Percentiles rank a stretch among this genome's conserved stretches.
Evolutionary conservation across 805 yeast species (phyloP).

Genomic region (Blastobotrys attinorum): DNA sequence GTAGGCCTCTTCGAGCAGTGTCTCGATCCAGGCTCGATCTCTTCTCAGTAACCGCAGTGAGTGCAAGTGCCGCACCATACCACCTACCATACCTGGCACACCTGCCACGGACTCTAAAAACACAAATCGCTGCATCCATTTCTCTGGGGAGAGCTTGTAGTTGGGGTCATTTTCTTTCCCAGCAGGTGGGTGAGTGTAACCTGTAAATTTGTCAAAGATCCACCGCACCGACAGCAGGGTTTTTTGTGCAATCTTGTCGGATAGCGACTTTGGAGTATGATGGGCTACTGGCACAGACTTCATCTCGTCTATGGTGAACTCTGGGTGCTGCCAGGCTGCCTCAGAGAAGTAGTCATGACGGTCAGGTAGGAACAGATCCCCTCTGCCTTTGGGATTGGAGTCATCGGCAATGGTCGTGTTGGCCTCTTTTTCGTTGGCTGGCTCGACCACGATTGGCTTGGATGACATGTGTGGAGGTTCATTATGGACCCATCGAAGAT

Average conservation of each 20-base stretch:
- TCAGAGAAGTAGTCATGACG: slow-evolving; percentile 6
- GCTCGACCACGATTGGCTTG: not conserved
- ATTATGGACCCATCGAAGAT: no score
- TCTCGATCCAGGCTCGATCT: slow-evolving; percentile 70
- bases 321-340: slow-evolving; percentile 38
- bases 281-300: slow-evolving; percentile 42
- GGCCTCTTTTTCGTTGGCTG: not conserved
- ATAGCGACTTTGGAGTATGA: slow-evolving; percentile 37
- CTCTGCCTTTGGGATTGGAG: not conserved
- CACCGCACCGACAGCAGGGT: slow-evolving; percentile 40
- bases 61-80: slow-evolving; percentile 60
- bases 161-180: slow-evolving; percentile 28
- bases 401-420: not conserved
- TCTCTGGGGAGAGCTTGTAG: slow-evolving; percentile 49
- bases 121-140: slow-evolving; percentile 54
- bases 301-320: slow-evolving; percentile 32
- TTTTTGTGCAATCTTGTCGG: slow-evolving; percentile 47
- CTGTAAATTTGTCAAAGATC: slow-evolving; percentile 55
- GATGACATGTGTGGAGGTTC: no score
- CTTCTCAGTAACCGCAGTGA: slow-evolving; percentile 52
- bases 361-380: not conserved
- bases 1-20: slow-evolving; percentile 66
- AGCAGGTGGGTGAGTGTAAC: slow-evolving; percentile 44
- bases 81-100: slow-evolving; percentile 75
- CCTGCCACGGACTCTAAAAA: slow-evolving; percentile 70